Evolutionary conservation across 768 basidiomycete genomes (phyloP).

Genomic region (Amanita exitialis): DNA sequence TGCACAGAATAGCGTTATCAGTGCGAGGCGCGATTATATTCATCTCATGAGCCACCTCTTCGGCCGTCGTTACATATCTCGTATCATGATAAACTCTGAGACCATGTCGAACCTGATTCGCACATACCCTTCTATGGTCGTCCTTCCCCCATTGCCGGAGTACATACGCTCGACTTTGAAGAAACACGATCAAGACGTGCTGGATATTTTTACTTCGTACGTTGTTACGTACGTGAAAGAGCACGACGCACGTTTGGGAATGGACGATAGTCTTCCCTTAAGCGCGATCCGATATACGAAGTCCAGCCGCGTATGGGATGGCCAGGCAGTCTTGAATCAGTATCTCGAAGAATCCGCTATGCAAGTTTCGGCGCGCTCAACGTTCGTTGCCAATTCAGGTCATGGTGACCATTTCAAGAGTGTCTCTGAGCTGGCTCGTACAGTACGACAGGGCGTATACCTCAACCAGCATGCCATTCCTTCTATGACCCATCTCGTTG

Average conservation of each 20-base stretch:
- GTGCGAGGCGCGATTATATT: conserved; percentile 41
- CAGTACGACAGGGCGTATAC: conserved; percentile 41
- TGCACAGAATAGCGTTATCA: conserved; percentile 21
- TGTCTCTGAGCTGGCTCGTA: conserved; percentile 40
- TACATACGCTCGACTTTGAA: conserved; percentile 29
- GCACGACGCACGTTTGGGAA: conserved; percentile 24
- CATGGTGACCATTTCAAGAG: conserved; percentile 44
- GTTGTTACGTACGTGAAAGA: conserved; percentile 38
- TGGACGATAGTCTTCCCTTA: conserved; percentile 38
- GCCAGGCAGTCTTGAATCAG: conserved; percentile 18
- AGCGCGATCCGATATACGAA: conserved; percentile 22
- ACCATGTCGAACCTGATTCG: conserved; percentile 23
- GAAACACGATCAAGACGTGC: conserved; percentile 37
- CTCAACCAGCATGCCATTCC: conserved; percentile 55
- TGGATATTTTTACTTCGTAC: conserved; percentile 46
- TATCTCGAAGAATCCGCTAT: conserved; percentile 29
- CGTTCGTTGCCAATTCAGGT: conserved; percentile 62
- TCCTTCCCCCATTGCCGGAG: conserved; percentile 39
- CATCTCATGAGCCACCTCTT: conserved; percentile 57
- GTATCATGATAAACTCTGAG: conserved; percentile 26
- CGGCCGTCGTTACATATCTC: conserved; percentile 44
- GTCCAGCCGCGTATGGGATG: background rate
- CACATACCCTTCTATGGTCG: conserved; percentile 45
- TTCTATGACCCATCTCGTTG: conserved; percentile 28
- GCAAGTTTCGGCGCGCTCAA: conserved; percentile 37